A percentile compares a stretch with the other conserved stretches of the same genome.
These are phyloP conservation scores for Linnemannia elongata DNA, from an alignment of 192 early-diverging fungal genomes.

Conservation along the genomic window DNA sequence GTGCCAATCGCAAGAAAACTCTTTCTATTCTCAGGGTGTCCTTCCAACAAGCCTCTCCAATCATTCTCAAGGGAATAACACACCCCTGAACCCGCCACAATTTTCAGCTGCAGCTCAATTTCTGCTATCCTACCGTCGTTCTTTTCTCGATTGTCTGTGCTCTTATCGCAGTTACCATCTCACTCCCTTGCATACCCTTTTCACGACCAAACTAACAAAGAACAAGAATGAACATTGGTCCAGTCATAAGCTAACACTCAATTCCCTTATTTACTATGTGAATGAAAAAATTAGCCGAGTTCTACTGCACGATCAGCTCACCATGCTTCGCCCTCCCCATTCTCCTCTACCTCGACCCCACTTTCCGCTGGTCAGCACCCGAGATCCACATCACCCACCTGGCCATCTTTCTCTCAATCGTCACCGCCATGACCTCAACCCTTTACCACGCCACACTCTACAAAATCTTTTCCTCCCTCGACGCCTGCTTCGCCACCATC, in stretches of 20 bases:
- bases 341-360: conserved; percentile 53
- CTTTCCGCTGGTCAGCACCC: conserved; percentile 45
- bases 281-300: conserved; percentile 52
- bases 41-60: not conserved
- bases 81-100: not conserved
- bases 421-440: conserved; percentile 56
- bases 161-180: not conserved
- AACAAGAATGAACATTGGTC: not conserved
- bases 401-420: conserved; percentile 48
- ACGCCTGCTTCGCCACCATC: conserved; percentile 58
- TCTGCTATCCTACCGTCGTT: not conserved
- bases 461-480: conserved; percentile 59
- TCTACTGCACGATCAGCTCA: conserved; percentile 66
- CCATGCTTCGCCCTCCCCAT: conserved; percentile 65
- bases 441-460: conserved; percentile 65
- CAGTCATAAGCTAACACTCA: not conserved
- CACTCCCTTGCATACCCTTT: too few species aligned
- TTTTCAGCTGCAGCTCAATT: not conserved
- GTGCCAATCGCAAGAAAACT: not conserved
- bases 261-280: not conserved
- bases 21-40: not conserved
- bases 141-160: not conserved
- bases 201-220: not conserved
- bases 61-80: not conserved
- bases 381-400: conserved; percentile 54